Base-by-base conservation (phyloP, 441 rosid species). In the Euphorbia corollata region DNA sequence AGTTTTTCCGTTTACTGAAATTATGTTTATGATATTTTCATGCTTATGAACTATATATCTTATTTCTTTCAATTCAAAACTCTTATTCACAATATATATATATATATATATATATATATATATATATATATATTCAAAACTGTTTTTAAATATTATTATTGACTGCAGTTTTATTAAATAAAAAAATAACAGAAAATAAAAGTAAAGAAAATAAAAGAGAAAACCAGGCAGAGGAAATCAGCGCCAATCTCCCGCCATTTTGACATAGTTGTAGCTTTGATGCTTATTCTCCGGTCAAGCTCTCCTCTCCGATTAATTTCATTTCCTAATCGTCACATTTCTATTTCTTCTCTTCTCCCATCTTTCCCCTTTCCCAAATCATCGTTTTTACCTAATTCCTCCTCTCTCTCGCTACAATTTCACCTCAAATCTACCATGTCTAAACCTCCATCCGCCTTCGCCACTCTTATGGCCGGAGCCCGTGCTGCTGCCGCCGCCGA, bases 371-470 rank as follows among this genome's bases (percentile, higher is more conserved):
- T 39, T 41, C 16, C 63, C 45, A 64, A 71, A 22, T 50, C 60
- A 22, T 23, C 32, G 0, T 59, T 48, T 45, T 23, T 27, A 8
- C 51, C 68, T 45, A 71, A 20, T 53, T 51, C 61, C 38, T 47
- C 38, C 60, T 68, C 67, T 20, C 65, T 56, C 79, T 24, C 18
- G 18, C 4, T 55, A 6, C 39, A 34, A 3, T 62, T 15, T 15
- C 63, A 48, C 64, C 77, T 74, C 5, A 51, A 45, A 27, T 65
- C 68, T 70, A 76, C 68, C n/a, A 88, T 88, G 96, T 85, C 96
- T 22, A 79, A 89, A n/a, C 95, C 87, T 43, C 97, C 85, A 30
- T 86, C 91, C 11, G 96, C 90, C 60, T 91, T 93, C 78, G 97
- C 88, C 55, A 80, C 85, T 39, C 90, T 93, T 61, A 93, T 91